Evolutionary conservation across 306 rosid genomes (phyloP), one percentile per base, ranked within the genome.

Genomic region (Trifolium subterraneum): DNA sequence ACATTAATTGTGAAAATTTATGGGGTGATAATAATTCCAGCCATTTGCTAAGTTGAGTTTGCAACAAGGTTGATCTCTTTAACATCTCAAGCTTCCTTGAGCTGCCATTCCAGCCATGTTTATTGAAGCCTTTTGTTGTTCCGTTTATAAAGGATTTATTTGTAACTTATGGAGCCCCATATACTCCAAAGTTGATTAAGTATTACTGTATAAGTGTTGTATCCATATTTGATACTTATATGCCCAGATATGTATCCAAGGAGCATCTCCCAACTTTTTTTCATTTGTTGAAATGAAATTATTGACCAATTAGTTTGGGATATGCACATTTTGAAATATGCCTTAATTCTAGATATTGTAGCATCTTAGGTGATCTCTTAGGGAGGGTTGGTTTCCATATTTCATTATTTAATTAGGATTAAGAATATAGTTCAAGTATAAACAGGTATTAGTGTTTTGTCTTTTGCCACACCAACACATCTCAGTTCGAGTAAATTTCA

Each of bases 371-470:
- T 58, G 11, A 14, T 60, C 64, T 59, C 69, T 35, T 36, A 19
- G 70, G 29, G 62, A 56, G 63, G 29, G 16, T 38, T 19, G 51
- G 51, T 64, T 61, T 61, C 18, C 18, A 39, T 64, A 41, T 39
- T 64, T 66, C 23, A 7, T 42, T 44, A 66, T 66, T 66, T 44
- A 66, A 44, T 14, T 25, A 42, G 56, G 71, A 66, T 13, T 14
- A 44, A 66, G 22, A 44, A 36, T 36, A 39, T 63, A 35, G 15
- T 63, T 63, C 12, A 66, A 22, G 38, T 66, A 66, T 66, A 66
- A 66, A 66, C 20, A 22, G 38, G 35, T 42, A 22, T 66, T 15
- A 66, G 22, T 66, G 23, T 23, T 64, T 64, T 42, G 35, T 65
- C 52, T 41, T 64, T 65, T 41, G 31, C 41, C 54, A 13, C 36